phyloP scores from a whole-genome alignment of 768 basidiomycete genomes.

The Fibroporia radiculosa region DNA sequence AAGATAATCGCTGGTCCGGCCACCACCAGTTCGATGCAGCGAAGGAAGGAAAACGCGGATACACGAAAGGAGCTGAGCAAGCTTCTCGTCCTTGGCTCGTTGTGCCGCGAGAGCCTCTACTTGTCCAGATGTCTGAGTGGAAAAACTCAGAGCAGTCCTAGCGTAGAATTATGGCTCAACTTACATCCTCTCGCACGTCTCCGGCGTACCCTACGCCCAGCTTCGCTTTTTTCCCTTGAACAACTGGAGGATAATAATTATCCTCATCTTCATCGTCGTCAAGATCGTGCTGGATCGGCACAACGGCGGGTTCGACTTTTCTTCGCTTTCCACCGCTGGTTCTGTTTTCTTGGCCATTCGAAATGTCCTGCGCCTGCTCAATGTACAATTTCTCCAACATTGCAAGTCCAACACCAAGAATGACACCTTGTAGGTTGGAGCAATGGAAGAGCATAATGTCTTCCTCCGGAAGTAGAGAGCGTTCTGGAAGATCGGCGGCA shows the following conservation, averaged over 20 bases:
- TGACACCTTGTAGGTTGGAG: constrained; percentile 79
- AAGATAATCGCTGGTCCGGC: constrained; percentile 80
- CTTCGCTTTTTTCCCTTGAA: constrained; percentile 57
- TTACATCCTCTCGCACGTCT: constrained; percentile 75
- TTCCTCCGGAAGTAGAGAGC: constrained; percentile 23
- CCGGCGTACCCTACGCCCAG: constrained; percentile 88
- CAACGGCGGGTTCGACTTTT: constrained; percentile 25
- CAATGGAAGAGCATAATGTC: constrained; percentile 79
- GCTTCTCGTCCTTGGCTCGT: constrained; percentile 61
- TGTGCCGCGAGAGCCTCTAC: constrained; percentile 72
- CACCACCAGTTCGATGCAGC: constrained; percentile 65
- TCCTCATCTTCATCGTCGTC: constrained; percentile 51
- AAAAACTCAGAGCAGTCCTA: constrained; percentile 1
- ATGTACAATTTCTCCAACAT: constrained; percentile 74
- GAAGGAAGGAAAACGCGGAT: constrained; percentile 85
- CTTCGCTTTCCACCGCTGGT: constrained; percentile 32
- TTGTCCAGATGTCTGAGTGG: constrained; percentile 66
- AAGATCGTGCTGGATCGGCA: constrained; percentile 18
- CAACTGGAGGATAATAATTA: constrained; percentile 32
- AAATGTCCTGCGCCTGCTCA: constrained; percentile 37
- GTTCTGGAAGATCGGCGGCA: constrained; percentile 15
- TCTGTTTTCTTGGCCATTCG: constrained; percentile 22
- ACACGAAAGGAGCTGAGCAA: constrained; percentile 56
- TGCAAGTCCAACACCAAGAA: constrained; percentile 83
- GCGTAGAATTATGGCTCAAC: constrained; percentile 19